These are phyloP conservation scores for Oryza australiensis DNA, from an alignment of 176 grass and related monocot genomes.

Conservation along the genomic window DNA sequence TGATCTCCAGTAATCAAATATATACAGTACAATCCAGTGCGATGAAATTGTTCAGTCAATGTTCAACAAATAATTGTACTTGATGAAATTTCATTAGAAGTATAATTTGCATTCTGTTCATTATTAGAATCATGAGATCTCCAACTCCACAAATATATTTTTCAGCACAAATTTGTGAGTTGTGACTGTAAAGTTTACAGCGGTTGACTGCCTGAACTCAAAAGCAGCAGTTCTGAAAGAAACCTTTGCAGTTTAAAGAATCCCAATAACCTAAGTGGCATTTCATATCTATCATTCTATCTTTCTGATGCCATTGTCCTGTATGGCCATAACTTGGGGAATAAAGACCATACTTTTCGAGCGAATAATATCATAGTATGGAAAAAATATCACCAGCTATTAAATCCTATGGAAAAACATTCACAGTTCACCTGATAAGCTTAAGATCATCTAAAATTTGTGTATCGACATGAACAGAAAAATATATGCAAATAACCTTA, in stretches of 20 bases:
- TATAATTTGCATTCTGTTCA: background rate
- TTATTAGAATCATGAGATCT: background rate
- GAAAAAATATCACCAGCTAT: background rate
- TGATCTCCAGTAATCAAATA: no score
- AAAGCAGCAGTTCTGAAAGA: background rate
- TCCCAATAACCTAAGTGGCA: background rate
- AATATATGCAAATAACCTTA: constrained; percentile 11
- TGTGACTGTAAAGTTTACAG: background rate
- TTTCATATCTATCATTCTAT: constrained; percentile 2
- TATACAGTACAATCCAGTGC: no score
- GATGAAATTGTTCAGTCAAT: background rate
- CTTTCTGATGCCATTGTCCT: background rate
- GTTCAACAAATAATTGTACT: background rate
- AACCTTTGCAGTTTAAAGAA: background rate
- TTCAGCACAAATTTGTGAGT: background rate
- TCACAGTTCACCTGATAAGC: background rate
- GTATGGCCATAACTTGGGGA: background rate
- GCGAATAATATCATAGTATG: background rate
- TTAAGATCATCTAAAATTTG: background rate
- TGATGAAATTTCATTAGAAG: background rate
- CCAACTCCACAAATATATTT: background rate
- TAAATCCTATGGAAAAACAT: background rate
- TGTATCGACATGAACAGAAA: background rate
- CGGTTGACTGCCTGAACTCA: background rate
- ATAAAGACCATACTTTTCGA: background rate